Conservation (phyloP, 2,329 filamentous ascomycete genomes). For the Cytospora piceicola region DNA sequence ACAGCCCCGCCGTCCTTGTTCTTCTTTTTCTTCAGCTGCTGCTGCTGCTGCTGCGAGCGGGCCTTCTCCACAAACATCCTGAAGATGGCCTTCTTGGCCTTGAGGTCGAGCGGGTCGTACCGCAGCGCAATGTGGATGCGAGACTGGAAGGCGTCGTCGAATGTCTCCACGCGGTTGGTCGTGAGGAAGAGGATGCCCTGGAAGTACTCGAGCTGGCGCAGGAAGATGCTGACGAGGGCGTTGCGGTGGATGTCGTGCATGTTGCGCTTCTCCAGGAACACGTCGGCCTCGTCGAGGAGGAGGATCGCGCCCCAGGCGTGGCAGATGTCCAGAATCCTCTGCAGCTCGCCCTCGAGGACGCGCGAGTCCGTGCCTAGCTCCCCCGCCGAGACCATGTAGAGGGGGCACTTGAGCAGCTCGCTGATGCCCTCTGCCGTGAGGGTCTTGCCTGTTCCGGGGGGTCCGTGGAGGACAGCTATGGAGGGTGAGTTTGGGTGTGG, state of each 20-base stretch:
- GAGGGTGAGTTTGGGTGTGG: slow-evolving; percentile 26
- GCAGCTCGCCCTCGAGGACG: slow-evolving; percentile 74
- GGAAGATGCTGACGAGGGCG: slow-evolving; percentile 83
- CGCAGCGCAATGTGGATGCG: slow-evolving; percentile 84
- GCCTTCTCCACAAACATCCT: slow-evolving; percentile 81
- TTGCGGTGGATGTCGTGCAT: slow-evolving; percentile 85
- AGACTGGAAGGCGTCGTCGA: slow-evolving; percentile 88
- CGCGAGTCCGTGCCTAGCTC: slow-evolving; percentile 80
- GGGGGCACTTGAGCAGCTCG: slow-evolving; percentile 77
- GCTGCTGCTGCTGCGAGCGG: slow-evolving; percentile 63
- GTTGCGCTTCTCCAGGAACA: slow-evolving; percentile 81
- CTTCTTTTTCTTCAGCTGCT: slow-evolving; percentile 47
- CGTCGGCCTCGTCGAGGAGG: slow-evolving; percentile 83
- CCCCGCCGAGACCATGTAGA: slow-evolving; percentile 83
- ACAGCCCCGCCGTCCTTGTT: background rate
- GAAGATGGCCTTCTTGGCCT: slow-evolving; percentile 80
- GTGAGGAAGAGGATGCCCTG: slow-evolving; percentile 89
- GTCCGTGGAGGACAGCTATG: slow-evolving; percentile 74
- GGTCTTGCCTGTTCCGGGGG: slow-evolving; percentile 87
- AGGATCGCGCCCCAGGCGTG: slow-evolving; percentile 86
- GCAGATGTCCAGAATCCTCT: slow-evolving; percentile 83
- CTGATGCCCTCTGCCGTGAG: slow-evolving; percentile 86
- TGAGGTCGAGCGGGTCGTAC: slow-evolving; percentile 73
- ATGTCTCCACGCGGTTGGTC: slow-evolving; percentile 84
- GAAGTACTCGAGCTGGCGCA: slow-evolving; percentile 87